Evolutionary conservation across 2,329 filamentous ascomycete species (phyloP).

Genomic region (Colletotrichum sp.): DNA sequence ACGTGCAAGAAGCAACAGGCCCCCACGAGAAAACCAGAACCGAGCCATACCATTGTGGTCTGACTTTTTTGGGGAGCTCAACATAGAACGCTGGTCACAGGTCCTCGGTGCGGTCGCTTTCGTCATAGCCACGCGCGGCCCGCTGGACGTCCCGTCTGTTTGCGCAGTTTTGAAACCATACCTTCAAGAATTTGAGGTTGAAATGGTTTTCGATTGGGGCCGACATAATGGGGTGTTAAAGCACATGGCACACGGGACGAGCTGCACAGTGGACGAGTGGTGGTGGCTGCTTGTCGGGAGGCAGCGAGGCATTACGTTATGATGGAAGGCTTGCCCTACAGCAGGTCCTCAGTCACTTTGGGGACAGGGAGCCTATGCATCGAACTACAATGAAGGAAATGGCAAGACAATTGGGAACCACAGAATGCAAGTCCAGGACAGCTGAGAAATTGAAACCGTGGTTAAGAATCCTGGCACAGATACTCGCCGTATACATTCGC

Average conservation of each 20-base stretch:
- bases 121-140: conserved; percentile 65
- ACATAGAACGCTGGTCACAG: conserved; percentile 68
- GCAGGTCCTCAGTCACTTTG: background rate
- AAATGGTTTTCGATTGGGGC: conserved; percentile 65
- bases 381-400: background rate
- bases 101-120: conserved; percentile 68
- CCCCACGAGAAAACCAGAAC: conserved; percentile 46
- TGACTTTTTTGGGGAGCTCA: conserved; percentile 67
- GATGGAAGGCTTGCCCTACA: background rate
- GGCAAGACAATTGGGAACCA: background rate
- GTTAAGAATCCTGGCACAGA: background rate
- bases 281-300: conserved; percentile 68
- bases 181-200: conserved; percentile 68
- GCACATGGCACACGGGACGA: conserved; percentile 42
- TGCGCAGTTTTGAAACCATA: conserved; percentile 61
- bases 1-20: conserved; percentile 36
- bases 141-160: conserved; percentile 57
- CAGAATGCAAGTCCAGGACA: background rate
- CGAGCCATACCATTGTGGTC: conserved; percentile 73
- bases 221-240: conserved; percentile 55
- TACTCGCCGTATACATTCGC: background rate
- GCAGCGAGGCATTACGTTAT: conserved; percentile 23
- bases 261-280: conserved; percentile 62
- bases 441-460: background rate
- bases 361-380: background rate